Percentiles rank a stretch among this genome's conserved stretches.
Evolutionary conservation across 2,329 filamentous ascomycete species (phyloP).

Genomic region (Sarocladium strictum): DNA sequence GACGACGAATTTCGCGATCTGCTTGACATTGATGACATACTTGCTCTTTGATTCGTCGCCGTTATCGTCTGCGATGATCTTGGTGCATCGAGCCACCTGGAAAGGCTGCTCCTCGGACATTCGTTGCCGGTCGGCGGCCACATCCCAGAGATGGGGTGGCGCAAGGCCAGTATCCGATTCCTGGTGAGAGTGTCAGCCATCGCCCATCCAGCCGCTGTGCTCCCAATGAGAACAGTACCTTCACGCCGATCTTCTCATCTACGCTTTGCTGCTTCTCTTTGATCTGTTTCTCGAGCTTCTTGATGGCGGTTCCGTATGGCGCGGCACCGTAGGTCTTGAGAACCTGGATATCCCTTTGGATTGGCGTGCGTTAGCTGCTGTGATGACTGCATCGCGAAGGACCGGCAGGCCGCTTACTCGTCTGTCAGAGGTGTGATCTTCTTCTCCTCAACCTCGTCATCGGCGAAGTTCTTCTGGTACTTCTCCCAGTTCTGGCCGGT

Average conservation of each 20-base stretch:
- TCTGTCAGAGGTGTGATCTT: constrained; percentile 97
- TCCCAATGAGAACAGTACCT: constrained; percentile 38
- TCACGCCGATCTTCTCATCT: constrained; percentile 95
- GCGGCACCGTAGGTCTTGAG: constrained; percentile 98
- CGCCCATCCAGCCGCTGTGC: not conserved
- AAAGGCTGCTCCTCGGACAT: constrained; percentile 98
- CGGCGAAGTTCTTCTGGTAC: constrained; percentile 93
- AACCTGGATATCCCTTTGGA: constrained; percentile 87
- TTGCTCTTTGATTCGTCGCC: constrained; percentile 94
- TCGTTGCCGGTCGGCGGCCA: constrained; percentile 93
- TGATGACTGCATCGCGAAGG: constrained; percentile 4
- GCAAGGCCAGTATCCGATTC: constrained; percentile 98
- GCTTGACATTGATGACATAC: constrained; percentile 99
- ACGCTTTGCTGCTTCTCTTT: constrained; percentile 98
- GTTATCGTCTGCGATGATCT: constrained; percentile 97
- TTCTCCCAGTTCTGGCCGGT: constrained; percentile 96
- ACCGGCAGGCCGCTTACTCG: constrained; percentile 60
- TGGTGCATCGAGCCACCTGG: constrained; percentile 96
- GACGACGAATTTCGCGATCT: constrained; percentile 99
- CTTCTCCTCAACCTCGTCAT: constrained; percentile 98
- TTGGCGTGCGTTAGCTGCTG: constrained; percentile 20
- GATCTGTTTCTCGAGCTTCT: constrained; percentile 98
- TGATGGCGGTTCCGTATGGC: constrained; percentile 86
- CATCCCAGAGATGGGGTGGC: constrained; percentile 97
- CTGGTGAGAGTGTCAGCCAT: constrained; percentile 35